A percentile compares a stretch with the other conserved stretches of the same genome.
phyloP scores from a whole-genome alignment of 202 grass and related monocot species.

The Saccharum hybrid region DNA sequence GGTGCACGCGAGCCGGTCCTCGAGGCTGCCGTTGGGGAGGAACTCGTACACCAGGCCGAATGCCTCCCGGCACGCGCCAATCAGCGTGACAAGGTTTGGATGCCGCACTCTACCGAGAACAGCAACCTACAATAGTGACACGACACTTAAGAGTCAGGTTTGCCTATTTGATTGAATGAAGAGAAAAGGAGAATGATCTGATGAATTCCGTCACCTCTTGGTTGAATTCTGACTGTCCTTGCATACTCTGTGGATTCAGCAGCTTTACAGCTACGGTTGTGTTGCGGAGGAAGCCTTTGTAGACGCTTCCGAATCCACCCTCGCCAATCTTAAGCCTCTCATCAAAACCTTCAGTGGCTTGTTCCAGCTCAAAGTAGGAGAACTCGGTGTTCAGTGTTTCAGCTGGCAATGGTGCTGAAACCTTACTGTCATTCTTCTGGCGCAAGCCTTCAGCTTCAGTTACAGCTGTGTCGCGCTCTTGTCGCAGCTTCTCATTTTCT shows the following conservation, averaged over 20 bases:
- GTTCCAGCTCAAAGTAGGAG: constrained; percentile 52
- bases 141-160: neutral
- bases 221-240: constrained; percentile 60
- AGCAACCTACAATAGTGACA: constrained; percentile 49
- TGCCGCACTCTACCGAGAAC: constrained; percentile 70
- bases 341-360: constrained; percentile 59
- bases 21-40: constrained; percentile 76
- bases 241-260: constrained; percentile 47
- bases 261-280: constrained; percentile 71
- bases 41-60: constrained; percentile 72
- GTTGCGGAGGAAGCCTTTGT: constrained; percentile 63
- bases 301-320: constrained; percentile 61
- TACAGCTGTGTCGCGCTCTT: constrained; percentile 52
- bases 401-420: neutral
- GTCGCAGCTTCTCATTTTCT: constrained; percentile 41
- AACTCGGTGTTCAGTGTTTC: constrained; percentile 47
- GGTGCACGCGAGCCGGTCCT: constrained; percentile 54
- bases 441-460: constrained; percentile 47
- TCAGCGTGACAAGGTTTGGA: constrained; percentile 73
- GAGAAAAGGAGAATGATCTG: neutral
- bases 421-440: neutral
- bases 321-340: constrained; percentile 57
- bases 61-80: constrained; percentile 62
- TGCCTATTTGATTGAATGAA: neutral
- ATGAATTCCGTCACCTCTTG: constrained; percentile 57